Percentiles rank a stretch among this genome's conserved stretches.
Conservation (phyloP, 257 asterid species). For the Haberlea rhodopensis region DNA sequence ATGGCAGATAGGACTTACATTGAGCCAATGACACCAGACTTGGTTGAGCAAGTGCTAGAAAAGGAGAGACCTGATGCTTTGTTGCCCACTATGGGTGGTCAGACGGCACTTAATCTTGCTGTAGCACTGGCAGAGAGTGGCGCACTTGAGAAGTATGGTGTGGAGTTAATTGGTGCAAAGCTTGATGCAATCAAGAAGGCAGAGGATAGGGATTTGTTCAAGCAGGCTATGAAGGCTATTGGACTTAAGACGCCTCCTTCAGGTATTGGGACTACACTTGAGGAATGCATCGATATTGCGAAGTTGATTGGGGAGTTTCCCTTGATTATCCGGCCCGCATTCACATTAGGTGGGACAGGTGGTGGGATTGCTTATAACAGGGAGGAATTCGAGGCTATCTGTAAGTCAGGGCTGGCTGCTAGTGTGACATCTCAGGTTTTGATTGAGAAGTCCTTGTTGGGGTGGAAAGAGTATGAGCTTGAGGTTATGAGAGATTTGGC, state of each 20-base stretch:
- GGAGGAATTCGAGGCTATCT: constrained; percentile 92
- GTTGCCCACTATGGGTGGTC: constrained; percentile 98
- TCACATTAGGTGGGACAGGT: constrained; percentile 93
- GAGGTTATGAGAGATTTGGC: constrained; percentile 99
- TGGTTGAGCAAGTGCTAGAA: constrained; percentile 91
- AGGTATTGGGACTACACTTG: constrained; percentile 87
- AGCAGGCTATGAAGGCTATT: constrained; percentile 86
- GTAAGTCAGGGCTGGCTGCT: constrained; percentile 94
- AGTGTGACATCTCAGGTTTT: constrained; percentile 90
- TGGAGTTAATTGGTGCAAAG: constrained; percentile 95
- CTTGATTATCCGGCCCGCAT: constrained; percentile 90
- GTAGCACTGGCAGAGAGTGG: constrained; percentile 95
- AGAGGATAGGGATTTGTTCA: constrained; percentile 92
- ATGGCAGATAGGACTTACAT: constrained; percentile 91
- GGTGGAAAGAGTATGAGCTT: constrained; percentile 98
- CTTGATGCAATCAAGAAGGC: constrained; percentile 95
- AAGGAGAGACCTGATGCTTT: constrained; percentile 96
- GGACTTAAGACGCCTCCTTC: constrained; percentile 97
- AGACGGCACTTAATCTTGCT: constrained; percentile 93
- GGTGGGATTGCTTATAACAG: constrained; percentile 97
- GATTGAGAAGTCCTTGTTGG: constrained; percentile 92
- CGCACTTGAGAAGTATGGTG: constrained; percentile 88
- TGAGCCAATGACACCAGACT: constrained; percentile 95
- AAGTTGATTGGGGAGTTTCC: constrained; percentile 85
- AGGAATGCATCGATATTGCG: constrained; percentile 82